Base-by-base conservation (phyloP, 148 eudicot genomes). In the Bassia scoparia region DNA sequence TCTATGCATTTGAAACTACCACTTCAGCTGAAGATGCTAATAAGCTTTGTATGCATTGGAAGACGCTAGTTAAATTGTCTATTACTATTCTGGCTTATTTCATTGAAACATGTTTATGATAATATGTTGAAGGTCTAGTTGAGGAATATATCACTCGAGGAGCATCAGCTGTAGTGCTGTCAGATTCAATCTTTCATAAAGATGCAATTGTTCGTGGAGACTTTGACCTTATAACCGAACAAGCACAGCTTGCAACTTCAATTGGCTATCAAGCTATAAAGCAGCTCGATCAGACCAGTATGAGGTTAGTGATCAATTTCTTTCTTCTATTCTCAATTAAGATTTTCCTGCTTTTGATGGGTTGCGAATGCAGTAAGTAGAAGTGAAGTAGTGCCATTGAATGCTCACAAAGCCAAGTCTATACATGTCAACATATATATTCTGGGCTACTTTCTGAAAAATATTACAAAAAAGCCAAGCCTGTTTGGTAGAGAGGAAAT, bases 181-280 rank as follows among this genome's bases (percentile, higher is more conserved):
- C 93, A 55, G 96, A 92, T 86, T 90, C 96, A 77, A 90, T 90
- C 73, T 93, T 93, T 71, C 82, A 82, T 48, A 86, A 86, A 80
- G 83, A 85, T 73, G 90, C 92, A 53, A 65, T 90, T 77, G 49
- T 24, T 44, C 81, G 77, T 55, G 78, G 86, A 65, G 82, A 89
- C 74, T 90, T 87, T 24, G 55, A 71, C 48, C 62, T 43, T 43
- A 81, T 90, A 68, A 61, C 83, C 74, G 79, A 74, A 68, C 91
- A 82, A 62, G 89, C 98, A 29, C 72, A 71, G 29, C 69, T 67
- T 69, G 98, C 91, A 67, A 80, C 85, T 78, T 78, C 80, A 49
- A 43, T 37, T 55, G 96, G 80, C 55, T 73, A 34, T 64, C 78
- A 87, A 77, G 93, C 96, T 54, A 72, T 83, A 53, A 70, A 78